Evolutionary conservation across 306 rosid species (phyloP).

Genomic region (Delonix regia): DNA sequence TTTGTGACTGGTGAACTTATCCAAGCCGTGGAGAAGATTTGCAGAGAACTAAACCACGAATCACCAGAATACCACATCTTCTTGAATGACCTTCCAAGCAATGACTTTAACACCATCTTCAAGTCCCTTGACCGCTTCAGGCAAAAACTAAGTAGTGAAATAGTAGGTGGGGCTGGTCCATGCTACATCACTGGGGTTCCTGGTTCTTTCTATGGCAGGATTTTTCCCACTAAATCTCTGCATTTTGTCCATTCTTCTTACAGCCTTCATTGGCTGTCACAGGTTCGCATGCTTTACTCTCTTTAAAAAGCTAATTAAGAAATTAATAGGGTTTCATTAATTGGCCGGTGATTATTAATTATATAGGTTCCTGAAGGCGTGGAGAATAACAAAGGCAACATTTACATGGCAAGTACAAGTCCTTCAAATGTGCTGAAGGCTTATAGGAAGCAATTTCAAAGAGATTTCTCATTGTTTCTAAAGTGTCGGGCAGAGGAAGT

Average conservation of each 20-base stretch:
- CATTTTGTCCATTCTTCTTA: conserved; percentile 60
- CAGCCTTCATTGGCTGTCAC: conserved; percentile 58
- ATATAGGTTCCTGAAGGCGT: conserved; percentile 47
- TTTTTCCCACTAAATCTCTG: conserved; percentile 46
- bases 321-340: too few species aligned
- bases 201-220: conserved; percentile 63
- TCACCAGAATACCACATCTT: conserved; percentile 46
- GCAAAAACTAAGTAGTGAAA: neutral
- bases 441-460: conserved; percentile 41
- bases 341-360: too few species aligned
- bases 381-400: conserved; percentile 48
- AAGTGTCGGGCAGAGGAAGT: conserved; percentile 45
- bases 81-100: too few species aligned
- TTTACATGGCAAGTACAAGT: conserved; percentile 38
- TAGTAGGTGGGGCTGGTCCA: conserved; percentile 25
- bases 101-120: conserved; percentile 64
- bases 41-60: conserved; percentile 27
- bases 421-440: conserved; percentile 37
- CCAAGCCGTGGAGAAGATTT: conserved; percentile 42
- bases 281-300: conserved; percentile 27
- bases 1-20: conserved; percentile 42
- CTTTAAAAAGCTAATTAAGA: too few species aligned
- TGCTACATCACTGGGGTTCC: conserved; percentile 58
- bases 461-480: conserved; percentile 41
- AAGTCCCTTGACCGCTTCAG: neutral